Percentiles rank a stretch among this genome's conserved stretches.
Evolutionary conservation across 331 rosid species (phyloP).

Genomic region (Cydonia oblonga): DNA sequence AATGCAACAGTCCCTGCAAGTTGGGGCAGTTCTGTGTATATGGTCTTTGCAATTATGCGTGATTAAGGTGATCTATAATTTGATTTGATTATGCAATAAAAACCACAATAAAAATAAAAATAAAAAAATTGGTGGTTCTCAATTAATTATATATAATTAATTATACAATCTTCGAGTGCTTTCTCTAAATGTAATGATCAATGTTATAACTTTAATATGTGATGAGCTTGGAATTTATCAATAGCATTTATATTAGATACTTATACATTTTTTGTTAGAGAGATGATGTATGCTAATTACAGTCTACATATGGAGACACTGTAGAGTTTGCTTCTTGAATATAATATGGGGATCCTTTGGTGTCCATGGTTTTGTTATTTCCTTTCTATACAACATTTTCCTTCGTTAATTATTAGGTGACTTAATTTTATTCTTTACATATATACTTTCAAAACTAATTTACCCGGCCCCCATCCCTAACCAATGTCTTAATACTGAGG

Average conservation of each 20-base stretch:
- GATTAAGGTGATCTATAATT: background rate
- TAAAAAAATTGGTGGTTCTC: background rate
- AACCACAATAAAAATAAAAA: background rate
- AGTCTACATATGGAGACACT: background rate
- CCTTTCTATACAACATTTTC: background rate
- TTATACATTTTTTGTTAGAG: background rate
- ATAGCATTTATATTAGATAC: background rate
- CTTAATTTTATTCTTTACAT: background rate
- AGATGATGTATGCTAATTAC: background rate
- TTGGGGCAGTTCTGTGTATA: slow-evolving; percentile 34
- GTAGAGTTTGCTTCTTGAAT: background rate
- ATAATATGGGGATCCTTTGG: background rate
- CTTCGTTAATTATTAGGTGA: background rate
- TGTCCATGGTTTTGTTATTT: background rate
- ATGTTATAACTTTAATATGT: background rate
- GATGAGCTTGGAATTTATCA: too few species aligned
- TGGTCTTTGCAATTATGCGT: slow-evolving; percentile 67
- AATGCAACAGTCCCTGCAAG: slow-evolving; percentile 41
- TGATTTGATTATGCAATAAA: slow-evolving; percentile 4
- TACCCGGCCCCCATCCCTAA: background rate
- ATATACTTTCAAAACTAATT: background rate
- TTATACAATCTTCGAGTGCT: background rate
- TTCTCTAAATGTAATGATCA: background rate
- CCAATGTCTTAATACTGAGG: background rate
- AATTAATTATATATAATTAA: background rate